Percentiles rank a stretch among this genome's conserved stretches.
Evolutionary conservation across 441 rosid species (phyloP).

Genomic region (California macrophylla): DNA sequence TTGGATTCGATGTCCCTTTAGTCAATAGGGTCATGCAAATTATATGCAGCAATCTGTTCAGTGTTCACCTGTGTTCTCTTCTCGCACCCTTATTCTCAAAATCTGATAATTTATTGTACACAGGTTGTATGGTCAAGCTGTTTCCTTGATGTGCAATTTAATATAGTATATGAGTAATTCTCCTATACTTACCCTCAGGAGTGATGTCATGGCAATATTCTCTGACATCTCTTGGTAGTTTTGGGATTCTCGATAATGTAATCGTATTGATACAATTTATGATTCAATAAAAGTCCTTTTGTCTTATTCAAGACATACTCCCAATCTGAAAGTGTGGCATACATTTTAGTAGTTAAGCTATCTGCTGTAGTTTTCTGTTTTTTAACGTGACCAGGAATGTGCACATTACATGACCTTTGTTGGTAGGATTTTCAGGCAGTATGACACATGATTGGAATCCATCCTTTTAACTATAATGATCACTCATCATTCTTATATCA

Average conservation of each 20-base stretch:
- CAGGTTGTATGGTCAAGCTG: background rate
- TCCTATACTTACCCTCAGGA: background rate
- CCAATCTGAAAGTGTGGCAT: background rate
- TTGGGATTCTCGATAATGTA: background rate
- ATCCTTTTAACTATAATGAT: background rate
- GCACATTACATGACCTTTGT: background rate
- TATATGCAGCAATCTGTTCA: background rate
- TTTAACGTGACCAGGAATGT: background rate
- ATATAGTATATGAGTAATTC: background rate
- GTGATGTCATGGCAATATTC: background rate
- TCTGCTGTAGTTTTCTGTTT: no score
- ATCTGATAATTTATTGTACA: background rate
- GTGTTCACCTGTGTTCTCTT: background rate
- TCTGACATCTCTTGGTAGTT: background rate
- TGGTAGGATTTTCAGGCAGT: background rate
- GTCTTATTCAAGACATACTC: background rate
- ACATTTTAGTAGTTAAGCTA: background rate
- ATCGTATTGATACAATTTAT: background rate
- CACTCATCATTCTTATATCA: background rate
- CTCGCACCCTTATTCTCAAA: background rate
- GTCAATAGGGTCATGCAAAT: background rate
- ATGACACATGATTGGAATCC: background rate
- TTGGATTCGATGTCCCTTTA: background rate
- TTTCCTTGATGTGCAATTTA: background rate
- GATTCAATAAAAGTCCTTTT: background rate